Evolutionary conservation across 2,329 filamentous ascomycete species (phyloP), one percentile per base, ranked within the genome.

Genomic region (Talaromyces sp.): DNA sequence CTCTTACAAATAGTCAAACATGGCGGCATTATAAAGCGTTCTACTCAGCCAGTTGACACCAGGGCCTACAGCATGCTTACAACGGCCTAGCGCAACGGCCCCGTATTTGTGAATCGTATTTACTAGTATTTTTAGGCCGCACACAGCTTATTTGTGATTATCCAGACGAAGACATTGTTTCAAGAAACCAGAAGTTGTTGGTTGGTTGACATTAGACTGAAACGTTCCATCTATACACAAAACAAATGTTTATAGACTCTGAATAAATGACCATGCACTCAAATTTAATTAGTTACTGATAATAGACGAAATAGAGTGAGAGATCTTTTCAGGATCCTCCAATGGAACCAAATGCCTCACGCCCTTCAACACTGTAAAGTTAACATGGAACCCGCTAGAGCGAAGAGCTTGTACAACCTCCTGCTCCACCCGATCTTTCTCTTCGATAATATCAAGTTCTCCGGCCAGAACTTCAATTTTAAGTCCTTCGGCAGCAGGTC

Each of bases 391-490:
- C 0, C 63, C 64, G 27, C 41, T 59, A 1, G 55, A 51, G 5
- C 43, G 21, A 0, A 71, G 43, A 6, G 66, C 64, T 21, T 52
- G 26, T 13, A 62, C 57, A 1, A 74, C 70, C 49, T 72, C 65
- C 1, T 26, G 62, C 56, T 65, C 58, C 2, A 77, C 63, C 14
- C 68, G 66, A 11, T 73, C 68, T n/a, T 68, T 63, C 1, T 69
- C 64, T 62, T 76, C 73, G 11, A 77, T 70, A 7, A 67, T 59
- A 64, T 77, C 74, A 19, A 66, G 49, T 19, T 69, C 70, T 6
- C 73, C 75, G 17, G 65, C 69, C n/a, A 76, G 38, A 3, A 71
- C 31, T 67, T 67, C 46, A 63, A 63, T 54, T 64, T 64, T 26
- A 59, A 71, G 4, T 65, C 63, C 26, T 26, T 26, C n/a, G 14